Percentiles rank a stretch among this genome's conserved stretches.
These are phyloP conservation scores for Paramyrothecium roridum DNA, from an alignment of 2,329 filamentous ascomycete species.

Conservation along the genomic window DNA sequence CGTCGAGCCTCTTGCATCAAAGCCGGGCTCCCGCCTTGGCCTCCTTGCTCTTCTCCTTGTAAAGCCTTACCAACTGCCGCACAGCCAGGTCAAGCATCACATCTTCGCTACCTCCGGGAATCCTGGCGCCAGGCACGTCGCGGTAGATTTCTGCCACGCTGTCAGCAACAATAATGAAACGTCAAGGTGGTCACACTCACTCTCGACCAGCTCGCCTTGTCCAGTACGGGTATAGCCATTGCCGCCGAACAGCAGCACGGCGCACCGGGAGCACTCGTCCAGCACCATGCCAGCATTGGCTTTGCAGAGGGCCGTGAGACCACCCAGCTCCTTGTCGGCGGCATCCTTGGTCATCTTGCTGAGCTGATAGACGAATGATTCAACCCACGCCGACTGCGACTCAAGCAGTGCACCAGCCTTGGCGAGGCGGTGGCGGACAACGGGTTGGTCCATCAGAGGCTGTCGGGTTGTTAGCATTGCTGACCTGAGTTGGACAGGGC, in stretches of 20 bases:
- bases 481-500: too few species aligned
- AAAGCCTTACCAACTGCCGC: conserved; percentile 14
- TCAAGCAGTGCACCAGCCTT: conserved; percentile 68
- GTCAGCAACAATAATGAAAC: background rate
- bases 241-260: conserved; percentile 70
- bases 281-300: conserved; percentile 70
- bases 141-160: conserved; percentile 20
- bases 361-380: conserved; percentile 68
- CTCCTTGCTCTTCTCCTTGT: conserved; percentile 4
- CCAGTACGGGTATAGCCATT: conserved; percentile 69
- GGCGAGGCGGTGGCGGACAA: conserved; percentile 70
- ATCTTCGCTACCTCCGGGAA: conserved; percentile 18
- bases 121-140: conserved; percentile 7
- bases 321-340: conserved; percentile 65
- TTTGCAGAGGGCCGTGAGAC: conserved; percentile 69
- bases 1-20: background rate
- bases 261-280: conserved; percentile 67
- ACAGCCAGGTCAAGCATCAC: conserved; percentile 17
- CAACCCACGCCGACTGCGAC: conserved; percentile 69
- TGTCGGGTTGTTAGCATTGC: conserved; percentile 12
- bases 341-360: conserved; percentile 57
- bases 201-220: conserved; percentile 68
- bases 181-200: conserved; percentile 39
- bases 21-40: background rate
- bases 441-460: conserved; percentile 69